A percentile compares a stretch with the other conserved stretches of the same genome.
Conservation (phyloP, 495 filamentous ascomycete genomes). For the Tetracladium setigerum region DNA sequence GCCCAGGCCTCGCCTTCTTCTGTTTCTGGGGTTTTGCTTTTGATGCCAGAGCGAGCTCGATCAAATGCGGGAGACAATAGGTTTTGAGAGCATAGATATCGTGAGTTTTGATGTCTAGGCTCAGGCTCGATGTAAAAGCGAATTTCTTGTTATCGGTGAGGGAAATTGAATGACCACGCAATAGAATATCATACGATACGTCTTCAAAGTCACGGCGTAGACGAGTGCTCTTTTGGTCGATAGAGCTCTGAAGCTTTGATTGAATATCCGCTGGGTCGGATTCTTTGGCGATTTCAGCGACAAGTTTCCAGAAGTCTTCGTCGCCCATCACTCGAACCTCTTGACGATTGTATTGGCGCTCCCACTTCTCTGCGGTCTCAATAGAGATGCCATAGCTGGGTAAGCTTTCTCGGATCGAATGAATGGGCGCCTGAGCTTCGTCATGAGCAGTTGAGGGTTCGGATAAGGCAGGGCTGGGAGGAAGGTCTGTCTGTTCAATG, state of each 20-base stretch:
- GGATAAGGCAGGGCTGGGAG: slow-evolving; percentile 7
- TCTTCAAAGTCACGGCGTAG: slow-evolving; percentile 6
- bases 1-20: too few relatives aligned
- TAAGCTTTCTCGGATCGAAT: slow-evolving; percentile 11
- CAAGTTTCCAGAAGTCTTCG: slow-evolving; percentile 6
- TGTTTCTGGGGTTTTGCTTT: too few relatives aligned
- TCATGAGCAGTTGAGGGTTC: not conserved
- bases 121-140: too few relatives aligned
- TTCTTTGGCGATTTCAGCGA: slow-evolving; percentile 1
- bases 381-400: slow-evolving; percentile 10
- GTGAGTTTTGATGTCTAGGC: too few relatives aligned
- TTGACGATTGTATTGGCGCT: slow-evolving; percentile 8
- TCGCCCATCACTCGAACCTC: slow-evolving; percentile 3
- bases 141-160: too few relatives aligned
- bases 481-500: too few relatives aligned
- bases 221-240: slow-evolving; percentile 8
- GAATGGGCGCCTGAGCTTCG: slow-evolving; percentile 6
- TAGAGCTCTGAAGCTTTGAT: slow-evolving; percentile 9
- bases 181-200: slow-evolving; percentile 6
- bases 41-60: too few relatives aligned
- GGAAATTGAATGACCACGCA: too few relatives aligned
- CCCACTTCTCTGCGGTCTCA: slow-evolving; percentile 9
- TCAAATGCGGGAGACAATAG: too few relatives aligned
- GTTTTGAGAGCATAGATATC: too few relatives aligned
- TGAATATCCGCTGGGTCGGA: slow-evolving; percentile 7